These are phyloP conservation scores for Geosmithia putterillii DNA, from an alignment of 2,329 filamentous ascomycete genomes.

Conservation along the genomic window DNA sequence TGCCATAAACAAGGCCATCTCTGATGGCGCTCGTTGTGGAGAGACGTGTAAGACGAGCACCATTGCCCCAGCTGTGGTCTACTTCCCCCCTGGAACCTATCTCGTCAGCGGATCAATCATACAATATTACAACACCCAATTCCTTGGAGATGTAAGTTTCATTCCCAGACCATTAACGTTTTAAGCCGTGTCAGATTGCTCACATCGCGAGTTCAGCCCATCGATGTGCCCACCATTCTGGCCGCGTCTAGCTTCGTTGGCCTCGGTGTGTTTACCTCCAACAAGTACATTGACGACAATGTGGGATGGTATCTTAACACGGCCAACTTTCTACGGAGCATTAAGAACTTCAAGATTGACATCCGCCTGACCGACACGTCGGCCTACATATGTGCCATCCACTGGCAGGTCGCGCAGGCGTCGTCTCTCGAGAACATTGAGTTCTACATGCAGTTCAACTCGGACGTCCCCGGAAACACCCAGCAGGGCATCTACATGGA, in stretches of 20 bases:
- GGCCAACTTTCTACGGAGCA: conserved; percentile 52
- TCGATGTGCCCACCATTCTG: conserved; percentile 36
- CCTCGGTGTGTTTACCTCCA: conserved; percentile 42
- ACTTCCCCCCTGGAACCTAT: conserved; percentile 78
- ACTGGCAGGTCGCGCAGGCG: conserved; percentile 50
- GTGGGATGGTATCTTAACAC: conserved; percentile 2
- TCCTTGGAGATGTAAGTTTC: conserved; percentile 52
- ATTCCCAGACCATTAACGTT: not conserved
- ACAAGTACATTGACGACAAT: conserved; percentile 9
- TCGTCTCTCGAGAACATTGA: conserved; percentile 35
- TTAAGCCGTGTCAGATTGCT: conserved; percentile 12
- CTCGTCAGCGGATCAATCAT: conserved; percentile 60
- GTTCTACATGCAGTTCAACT: conserved; percentile 27
- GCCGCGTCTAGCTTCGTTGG: conserved; percentile 37
- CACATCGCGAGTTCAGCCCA: conserved; percentile 13
- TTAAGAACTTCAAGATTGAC: conserved; percentile 44
- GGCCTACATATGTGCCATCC: conserved; percentile 19
- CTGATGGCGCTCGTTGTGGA: conserved; percentile 58
- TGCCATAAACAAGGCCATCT: conserved; percentile 71
- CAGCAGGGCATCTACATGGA: conserved; percentile 12
- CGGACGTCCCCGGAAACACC: conserved; percentile 3
- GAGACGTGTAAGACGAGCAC: conserved; percentile 68
- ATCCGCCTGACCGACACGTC: not conserved
- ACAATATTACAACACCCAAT: conserved; percentile 65
- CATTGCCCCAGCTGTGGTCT: conserved; percentile 64